Percentiles rank a stretch among this genome's conserved stretches.
Evolutionary conservation across 768 basidiomycete genomes (phyloP).

Genomic region (Ramaria rubella): DNA sequence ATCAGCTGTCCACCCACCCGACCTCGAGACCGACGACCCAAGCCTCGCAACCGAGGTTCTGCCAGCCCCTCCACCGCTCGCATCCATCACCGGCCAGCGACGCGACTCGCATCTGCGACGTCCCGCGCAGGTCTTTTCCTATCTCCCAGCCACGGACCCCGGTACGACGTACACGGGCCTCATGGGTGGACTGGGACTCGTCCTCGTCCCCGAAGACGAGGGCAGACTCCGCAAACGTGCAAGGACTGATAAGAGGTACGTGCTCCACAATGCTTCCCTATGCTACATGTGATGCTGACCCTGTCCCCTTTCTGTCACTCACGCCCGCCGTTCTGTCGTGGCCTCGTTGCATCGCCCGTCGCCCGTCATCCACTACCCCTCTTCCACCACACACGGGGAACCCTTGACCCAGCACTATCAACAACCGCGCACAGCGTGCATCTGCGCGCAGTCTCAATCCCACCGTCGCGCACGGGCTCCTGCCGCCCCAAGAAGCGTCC

Average conservation of each 20-base stretch:
- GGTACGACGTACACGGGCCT: conserved; percentile 83
- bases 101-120: conserved; percentile 67
- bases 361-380: neutral
- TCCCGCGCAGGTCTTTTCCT: conserved; percentile 60
- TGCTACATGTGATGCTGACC: conserved; percentile 11
- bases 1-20: conserved; percentile 66
- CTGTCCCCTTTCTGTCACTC: conserved; percentile 21
- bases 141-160: conserved; percentile 78
- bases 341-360: conserved; percentile 3
- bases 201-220: conserved; percentile 52
- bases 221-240: conserved; percentile 67
- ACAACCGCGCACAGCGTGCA: conserved; percentile 67
- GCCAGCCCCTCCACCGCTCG: conserved; percentile 76
- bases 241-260: conserved; percentile 68
- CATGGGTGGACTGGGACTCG: conserved; percentile 46
- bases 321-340: conserved; percentile 9
- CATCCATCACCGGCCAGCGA: conserved; percentile 62
- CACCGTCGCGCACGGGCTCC: conserved; percentile 31
- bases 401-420: conserved; percentile 42
- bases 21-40: conserved; percentile 70
- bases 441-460: conserved; percentile 60
- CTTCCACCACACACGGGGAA: conserved; percentile 13
- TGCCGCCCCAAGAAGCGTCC: conserved; percentile 27
- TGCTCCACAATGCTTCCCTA: conserved; percentile 20
- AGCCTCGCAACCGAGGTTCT: conserved; percentile 84